phyloP scores from a whole-genome alignment of 345 rosid species.

The Alliaria petiolata region DNA sequence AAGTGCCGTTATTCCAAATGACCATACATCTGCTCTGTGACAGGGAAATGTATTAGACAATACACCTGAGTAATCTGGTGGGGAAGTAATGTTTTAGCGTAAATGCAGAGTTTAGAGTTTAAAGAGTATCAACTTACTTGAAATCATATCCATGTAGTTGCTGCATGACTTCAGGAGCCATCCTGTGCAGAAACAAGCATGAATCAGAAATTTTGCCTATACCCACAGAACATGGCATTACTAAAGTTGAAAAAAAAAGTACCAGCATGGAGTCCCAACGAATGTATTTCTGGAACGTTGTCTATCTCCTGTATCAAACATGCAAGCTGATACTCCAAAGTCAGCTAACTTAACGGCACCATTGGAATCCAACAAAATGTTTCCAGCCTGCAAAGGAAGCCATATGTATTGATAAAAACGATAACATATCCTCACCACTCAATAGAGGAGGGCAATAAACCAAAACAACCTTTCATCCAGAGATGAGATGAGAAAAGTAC shows the following conservation, averaged over 20 bases:
- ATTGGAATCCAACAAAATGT: constrained; percentile 71
- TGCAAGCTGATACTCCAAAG: constrained; percentile 97
- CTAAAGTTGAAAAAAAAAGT: constrained; percentile 17
- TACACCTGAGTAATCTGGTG: neutral
- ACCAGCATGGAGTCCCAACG: constrained; percentile 99
- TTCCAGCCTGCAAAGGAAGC: constrained; percentile 74
- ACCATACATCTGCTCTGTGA: constrained; percentile 97
- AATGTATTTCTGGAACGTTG: constrained; percentile 96
- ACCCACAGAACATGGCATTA: constrained; percentile 2
- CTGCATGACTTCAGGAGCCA: constrained; percentile 99
- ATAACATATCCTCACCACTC: neutral
- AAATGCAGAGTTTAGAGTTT: constrained; percentile 14
- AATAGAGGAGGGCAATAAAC: neutral
- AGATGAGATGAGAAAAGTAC: neutral
- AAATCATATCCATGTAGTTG: constrained; percentile 99
- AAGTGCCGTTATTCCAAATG: constrained; percentile 97
- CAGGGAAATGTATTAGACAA: constrained; percentile 26
- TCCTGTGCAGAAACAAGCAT: constrained; percentile 50
- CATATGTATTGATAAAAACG: constrained; percentile 8
- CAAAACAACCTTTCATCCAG: neutral
- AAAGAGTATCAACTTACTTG: constrained; percentile 58
- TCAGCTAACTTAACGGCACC: constrained; percentile 94
- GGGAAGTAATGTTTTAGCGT: neutral
- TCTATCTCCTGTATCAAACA: constrained; percentile 98
- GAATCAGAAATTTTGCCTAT: constrained; percentile 10